These are phyloP conservation scores for Colletotrichum cuscutae DNA, from an alignment of 2,329 filamentous ascomycete species.

Conservation along the genomic window DNA sequence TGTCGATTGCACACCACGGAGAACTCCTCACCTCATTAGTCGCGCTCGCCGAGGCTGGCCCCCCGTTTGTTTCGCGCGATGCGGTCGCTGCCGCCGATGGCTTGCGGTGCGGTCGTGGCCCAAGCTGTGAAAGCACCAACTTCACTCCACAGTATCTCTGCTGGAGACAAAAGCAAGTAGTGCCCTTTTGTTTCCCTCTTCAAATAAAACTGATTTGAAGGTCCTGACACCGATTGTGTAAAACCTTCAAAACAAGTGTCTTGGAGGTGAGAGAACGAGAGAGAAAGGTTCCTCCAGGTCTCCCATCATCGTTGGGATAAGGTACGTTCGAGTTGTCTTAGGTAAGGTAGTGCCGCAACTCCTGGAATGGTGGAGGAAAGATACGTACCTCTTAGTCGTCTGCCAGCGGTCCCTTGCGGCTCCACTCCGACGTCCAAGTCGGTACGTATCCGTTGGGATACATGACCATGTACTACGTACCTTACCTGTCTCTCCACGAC, in stretches of 20 bases:
- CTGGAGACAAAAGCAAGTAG: background rate
- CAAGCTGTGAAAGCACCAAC: background rate
- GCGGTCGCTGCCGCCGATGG: conserved; percentile 11
- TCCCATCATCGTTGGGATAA: conserved; percentile 5
- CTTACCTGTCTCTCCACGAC: background rate
- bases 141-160: background rate
- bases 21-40: conserved; percentile 5
- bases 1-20: background rate
- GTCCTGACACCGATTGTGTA: background rate
- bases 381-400: conserved; percentile 11
- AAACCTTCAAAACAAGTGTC: background rate
- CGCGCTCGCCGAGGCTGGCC: conserved; percentile 3
- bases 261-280: background rate
- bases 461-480: background rate
- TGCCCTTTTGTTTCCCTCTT: too few species aligned
- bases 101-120: background rate
- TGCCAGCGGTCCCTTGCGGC: conserved; percentile 27
- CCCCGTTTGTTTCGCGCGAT: conserved; percentile 6
- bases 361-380: background rate
- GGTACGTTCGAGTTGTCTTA: background rate
- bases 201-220: too few species aligned
- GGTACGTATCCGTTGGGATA: background rate
- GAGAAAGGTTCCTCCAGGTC: background rate
- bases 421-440: conserved; percentile 15
- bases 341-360: background rate